Base-by-base conservation (phyloP, 345 rosid genomes). In the Brassica incana region DNA sequence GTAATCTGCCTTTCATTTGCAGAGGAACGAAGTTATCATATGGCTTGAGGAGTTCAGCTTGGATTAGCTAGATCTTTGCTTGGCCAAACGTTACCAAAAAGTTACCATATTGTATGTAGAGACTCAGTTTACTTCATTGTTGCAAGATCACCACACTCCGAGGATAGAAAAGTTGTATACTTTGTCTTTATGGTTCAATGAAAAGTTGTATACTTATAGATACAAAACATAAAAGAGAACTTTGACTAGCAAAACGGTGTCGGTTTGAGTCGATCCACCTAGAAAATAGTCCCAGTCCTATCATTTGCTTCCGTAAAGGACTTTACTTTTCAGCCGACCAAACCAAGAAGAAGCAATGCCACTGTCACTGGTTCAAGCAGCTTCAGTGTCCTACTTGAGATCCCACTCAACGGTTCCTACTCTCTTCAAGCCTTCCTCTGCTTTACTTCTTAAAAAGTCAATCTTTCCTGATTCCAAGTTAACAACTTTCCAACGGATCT, bases 11-110 rank as follows among this genome's bases (percentile, higher is more conserved):
- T 56, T 72, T 67, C 59, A 52, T 76, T 65, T 74, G 74, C 71
- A 88, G 92, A 86, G 95, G 84, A 90, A 90, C 50, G 92, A 90
- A 84, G 91, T 88, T 74, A 80, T 90, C 43, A 82, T 88, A 79
- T 90, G 95, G 95, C 90, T 90, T 9, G 88, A 88, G 65, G 95
- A 87, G 4, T 87, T 86, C 80, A 67, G 72, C 43, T 52, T 81
- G 52, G 81, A 77, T 62, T 77, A 81, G 70, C 68, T 75, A 81
- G 77, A 40, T 75, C 30, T 56, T 29, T 74, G 67, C n/a, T 69
- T 69, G 32, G 66, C 48, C 20, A 70, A 64, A 12, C 67, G 2
- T 52, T 6, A 63, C 14, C 20, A 18, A 18, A 25, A 25, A 48
- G 8, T 61, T 50, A 75, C 29, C 40, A 66, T 20, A 35, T 25